Percentiles rank a stretch among this genome's conserved stretches.
Conservation (phyloP, 2,329 filamentous ascomycete genomes). For the Colletotrichum sp. region DNA sequence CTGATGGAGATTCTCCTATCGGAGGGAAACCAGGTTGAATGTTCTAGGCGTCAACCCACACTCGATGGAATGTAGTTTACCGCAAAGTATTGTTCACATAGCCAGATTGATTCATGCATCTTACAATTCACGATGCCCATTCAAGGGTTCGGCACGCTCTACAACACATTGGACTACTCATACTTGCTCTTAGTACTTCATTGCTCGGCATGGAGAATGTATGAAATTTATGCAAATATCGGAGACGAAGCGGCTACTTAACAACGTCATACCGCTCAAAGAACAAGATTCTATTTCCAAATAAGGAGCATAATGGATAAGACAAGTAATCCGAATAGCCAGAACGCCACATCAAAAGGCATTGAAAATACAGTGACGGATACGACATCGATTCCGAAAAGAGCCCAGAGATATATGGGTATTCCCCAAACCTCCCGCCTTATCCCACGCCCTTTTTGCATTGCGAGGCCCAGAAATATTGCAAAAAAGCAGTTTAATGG, state of each 20-base stretch:
- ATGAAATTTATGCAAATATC: neutral
- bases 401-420: neutral
- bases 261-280: accelerated
- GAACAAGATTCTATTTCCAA: neutral
- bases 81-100: accelerated
- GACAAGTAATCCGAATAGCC: neutral
- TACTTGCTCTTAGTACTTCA: too few species aligned
- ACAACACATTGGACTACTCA: too few species aligned
- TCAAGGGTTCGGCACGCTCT: too few species aligned
- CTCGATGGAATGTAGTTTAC: neutral
- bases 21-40: too few species aligned
- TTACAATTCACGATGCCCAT: too few species aligned
- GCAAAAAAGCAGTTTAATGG: neutral
- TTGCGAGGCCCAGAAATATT: neutral
- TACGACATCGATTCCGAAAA: neutral
- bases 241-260: neutral
- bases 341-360: neutral
- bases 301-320: accelerated
- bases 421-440: neutral
- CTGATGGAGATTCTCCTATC: too few species aligned
- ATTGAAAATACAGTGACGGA: neutral
- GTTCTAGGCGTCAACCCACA: neutral
- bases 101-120: too few species aligned
- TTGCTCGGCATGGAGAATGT: too few species aligned
- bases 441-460: neutral